phyloP scores from a whole-genome alignment of 1,284 basidiomycete species.

The Pyrrhoderma noxium region DNA sequence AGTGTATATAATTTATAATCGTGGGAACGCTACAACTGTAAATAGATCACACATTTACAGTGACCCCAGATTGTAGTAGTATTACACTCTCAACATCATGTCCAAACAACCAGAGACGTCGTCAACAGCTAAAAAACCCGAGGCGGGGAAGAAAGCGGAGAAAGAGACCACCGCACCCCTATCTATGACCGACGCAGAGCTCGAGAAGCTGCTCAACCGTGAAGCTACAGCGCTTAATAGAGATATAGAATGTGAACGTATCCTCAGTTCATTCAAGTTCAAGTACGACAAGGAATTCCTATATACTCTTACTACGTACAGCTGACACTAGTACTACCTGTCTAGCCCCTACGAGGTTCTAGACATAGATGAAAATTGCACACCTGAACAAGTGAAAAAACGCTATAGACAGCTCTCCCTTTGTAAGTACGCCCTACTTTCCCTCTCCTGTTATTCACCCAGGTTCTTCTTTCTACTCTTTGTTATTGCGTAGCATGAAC shows the following conservation, averaged over 20 bases:
- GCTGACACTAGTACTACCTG: constrained; percentile 2
- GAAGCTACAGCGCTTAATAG: constrained; percentile 80
- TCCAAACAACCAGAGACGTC: background rate
- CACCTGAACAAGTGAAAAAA: constrained; percentile 69
- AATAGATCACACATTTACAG: no score
- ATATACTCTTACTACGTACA: background rate
- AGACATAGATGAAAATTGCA: constrained; percentile 56
- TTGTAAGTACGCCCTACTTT: constrained; percentile 40
- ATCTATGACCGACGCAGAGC: constrained; percentile 31
- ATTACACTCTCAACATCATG: constrained; percentile 3
- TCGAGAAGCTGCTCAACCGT: constrained; percentile 69
- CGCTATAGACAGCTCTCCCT: constrained; percentile 75
- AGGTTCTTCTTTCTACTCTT: background rate
- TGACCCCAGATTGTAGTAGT: no score
- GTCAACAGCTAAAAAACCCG: background rate
- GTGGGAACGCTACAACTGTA: no score
- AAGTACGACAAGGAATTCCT: constrained; percentile 47
- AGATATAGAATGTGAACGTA: constrained; percentile 79
- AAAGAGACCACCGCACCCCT: background rate
- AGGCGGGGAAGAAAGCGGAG: background rate
- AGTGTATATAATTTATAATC: no score
- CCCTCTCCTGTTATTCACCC: no score
- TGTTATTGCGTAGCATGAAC: background rate
- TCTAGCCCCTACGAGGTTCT: constrained; percentile 72
- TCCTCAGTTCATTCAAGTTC: constrained; percentile 77